phyloP scores from a whole-genome alignment of 257 asterid genomes.

The Scutellaria galericulata region DNA sequence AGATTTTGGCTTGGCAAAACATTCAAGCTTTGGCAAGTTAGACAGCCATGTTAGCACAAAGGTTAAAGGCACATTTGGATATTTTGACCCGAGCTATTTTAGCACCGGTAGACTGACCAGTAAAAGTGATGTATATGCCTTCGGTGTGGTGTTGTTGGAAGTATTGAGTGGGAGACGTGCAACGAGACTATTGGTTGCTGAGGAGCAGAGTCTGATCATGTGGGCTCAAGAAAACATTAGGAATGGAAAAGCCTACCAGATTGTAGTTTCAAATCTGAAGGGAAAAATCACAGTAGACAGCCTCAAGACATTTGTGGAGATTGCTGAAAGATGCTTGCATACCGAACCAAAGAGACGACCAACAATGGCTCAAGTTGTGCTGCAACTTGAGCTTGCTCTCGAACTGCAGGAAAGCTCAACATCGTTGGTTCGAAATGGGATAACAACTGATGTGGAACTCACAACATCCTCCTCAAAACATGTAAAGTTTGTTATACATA shows the following conservation, averaged over 20 bases:
- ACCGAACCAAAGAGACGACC: constrained; percentile 13
- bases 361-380: constrained; percentile 26
- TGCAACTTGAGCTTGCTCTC: constrained; percentile 14
- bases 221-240: constrained; percentile 26
- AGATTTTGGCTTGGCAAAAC: constrained; percentile 25
- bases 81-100: constrained; percentile 8
- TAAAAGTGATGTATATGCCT: constrained; percentile 15
- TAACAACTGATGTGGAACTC: too few species aligned
- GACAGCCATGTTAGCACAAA: constrained; percentile 23
- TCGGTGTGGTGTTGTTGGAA: constrained; percentile 27
- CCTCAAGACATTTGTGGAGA: constrained; percentile 12
- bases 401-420: background rate
- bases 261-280: constrained; percentile 29
- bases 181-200: background rate
- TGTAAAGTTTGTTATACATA: too few species aligned
- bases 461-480: too few species aligned
- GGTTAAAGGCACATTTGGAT: constrained; percentile 16
- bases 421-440: too few species aligned
- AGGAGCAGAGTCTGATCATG: background rate
- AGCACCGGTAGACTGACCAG: background rate
- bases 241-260: background rate
- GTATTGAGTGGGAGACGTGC: constrained; percentile 19
- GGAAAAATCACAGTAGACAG: background rate
- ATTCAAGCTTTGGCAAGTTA: background rate
- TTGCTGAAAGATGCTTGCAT: constrained; percentile 15